phyloP scores from a whole-genome alignment of 306 rosid genomes.

The Begonia peltatifolia region DNA sequence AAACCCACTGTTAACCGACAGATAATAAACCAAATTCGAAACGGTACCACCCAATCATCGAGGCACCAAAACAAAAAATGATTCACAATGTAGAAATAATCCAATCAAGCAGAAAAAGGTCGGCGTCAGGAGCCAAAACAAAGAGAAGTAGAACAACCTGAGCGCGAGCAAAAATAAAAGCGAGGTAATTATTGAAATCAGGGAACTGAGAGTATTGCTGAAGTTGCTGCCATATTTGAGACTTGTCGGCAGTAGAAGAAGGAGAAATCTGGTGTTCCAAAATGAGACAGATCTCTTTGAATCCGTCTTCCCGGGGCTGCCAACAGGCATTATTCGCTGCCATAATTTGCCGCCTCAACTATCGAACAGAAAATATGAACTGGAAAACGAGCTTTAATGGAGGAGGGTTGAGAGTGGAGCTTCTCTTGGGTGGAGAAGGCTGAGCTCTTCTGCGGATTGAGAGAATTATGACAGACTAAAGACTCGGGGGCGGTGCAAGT shows the following conservation, averaged over 20 bases:
- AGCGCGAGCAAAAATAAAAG: slow-evolving; percentile 80
- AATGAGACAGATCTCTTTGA: slow-evolving; percentile 83
- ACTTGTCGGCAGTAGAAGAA: slow-evolving; percentile 66
- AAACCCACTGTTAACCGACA: no score
- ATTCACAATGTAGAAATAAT: no score
- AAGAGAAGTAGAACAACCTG: slow-evolving; percentile 34
- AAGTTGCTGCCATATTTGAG: slow-evolving; percentile 98
- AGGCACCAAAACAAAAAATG: no score
- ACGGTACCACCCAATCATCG: neutral
- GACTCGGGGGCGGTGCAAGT: no score
- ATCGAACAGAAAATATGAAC: neutral
- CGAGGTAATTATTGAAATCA: slow-evolving; percentile 90
- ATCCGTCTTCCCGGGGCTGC: slow-evolving; percentile 92
- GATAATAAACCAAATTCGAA: neutral
- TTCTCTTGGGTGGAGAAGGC: no score
- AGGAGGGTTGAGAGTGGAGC: no score
- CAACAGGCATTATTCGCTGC: slow-evolving; percentile 52
- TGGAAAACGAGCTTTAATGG: no score
- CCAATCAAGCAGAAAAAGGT: no score
- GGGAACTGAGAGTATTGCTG: slow-evolving; percentile 81
- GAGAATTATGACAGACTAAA: no score
- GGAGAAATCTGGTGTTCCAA: slow-evolving; percentile 95
- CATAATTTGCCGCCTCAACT: slow-evolving; percentile 22
- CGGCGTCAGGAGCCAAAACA: neutral
- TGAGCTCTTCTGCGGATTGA: no score